Conservation (phyloP, 176 grass and related monocot species). For the Juncus inflexus region DNA sequence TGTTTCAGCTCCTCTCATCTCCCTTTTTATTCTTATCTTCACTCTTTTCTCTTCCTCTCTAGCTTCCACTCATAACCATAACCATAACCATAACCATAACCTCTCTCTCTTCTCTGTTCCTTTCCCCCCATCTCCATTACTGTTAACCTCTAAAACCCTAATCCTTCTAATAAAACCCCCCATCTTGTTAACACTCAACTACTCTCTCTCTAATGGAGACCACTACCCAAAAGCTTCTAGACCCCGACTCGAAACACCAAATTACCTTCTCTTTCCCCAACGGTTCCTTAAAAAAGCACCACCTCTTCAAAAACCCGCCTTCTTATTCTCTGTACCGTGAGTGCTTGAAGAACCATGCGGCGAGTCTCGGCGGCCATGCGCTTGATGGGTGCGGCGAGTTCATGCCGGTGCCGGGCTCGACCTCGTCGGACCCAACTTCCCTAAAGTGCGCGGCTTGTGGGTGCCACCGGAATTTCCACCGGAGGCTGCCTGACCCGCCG, state of each 20-base stretch:
- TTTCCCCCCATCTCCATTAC: not conserved
- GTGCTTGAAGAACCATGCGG: slow-evolving; percentile 98
- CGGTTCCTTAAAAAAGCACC: slow-evolving; percentile 63
- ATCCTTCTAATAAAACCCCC: slow-evolving; percentile 19
- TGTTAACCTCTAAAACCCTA: slow-evolving; percentile 34
- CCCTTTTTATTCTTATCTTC: slow-evolving; percentile 20
- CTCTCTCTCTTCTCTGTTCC: slow-evolving; percentile 13
- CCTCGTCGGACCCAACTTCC: slow-evolving; percentile 49
- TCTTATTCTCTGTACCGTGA: slow-evolving; percentile 51
- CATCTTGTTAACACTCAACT: slow-evolving; percentile 14
- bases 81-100: not conserved
- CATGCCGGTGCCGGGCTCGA: slow-evolving; percentile 52
- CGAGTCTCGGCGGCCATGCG: slow-evolving; percentile 74
- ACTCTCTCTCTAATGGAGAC: slow-evolving; percentile 24
- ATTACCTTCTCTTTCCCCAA: slow-evolving; percentile 55
- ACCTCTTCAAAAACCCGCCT: slow-evolving; percentile 21
- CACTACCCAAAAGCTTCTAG: slow-evolving; percentile 25
- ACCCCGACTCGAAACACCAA: slow-evolving; percentile 27
- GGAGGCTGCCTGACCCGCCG: slow-evolving; percentile 36
- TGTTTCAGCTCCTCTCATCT: slow-evolving; percentile 26
- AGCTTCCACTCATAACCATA: slow-evolving; percentile 1
- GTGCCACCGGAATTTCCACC: slow-evolving; percentile 99
- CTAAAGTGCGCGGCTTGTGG: slow-evolving; percentile 83
- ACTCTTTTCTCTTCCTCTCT: not conserved
- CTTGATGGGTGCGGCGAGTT: slow-evolving; percentile 92